Base-by-base conservation (phyloP, 129 eudicot species). In the Flaveria linearis region DNA sequence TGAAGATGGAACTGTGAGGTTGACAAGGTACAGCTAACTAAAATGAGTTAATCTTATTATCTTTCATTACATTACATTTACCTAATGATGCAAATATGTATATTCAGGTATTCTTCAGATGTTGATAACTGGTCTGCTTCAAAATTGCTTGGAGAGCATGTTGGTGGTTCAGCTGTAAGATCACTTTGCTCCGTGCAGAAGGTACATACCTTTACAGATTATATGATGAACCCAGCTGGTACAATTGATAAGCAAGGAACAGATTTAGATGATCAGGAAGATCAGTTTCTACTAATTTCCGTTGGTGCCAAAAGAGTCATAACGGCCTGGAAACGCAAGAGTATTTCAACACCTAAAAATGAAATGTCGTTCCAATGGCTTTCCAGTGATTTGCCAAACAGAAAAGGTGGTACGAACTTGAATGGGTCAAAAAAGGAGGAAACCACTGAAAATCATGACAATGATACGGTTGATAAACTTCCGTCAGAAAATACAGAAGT, bases 301-400 rank as follows among this genome's bases (percentile, higher is more conserved):
- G 98, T 94, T 79, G 98, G 98, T 58, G 96, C 98, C 58, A 94
- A 94, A 76, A 79, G 96, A 83, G 97, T 94, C n/a, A 78, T 94
- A 70, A 94, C 98, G 76, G 92, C 86, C 39, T 94, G 98, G 98
- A 87, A 86, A 72, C 89, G 84, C 62, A 86, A 83, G 55, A 52
- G 52, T 60, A 86, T 63, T 43, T 75, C 52, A 64, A 72, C 15
- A 46, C 78, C 78, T 28, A 69, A 82, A 62, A 82, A 63, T 77
- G 82, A 82, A 72, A 74, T 88, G 77, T 83, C 88, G 49, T 94
- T 91, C 78, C 91, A 94, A 83, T 94, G 98, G 98, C 96, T 94
- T 78, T 88, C 98, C 50, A 87, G 91, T 79, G 97, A 91, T 81
- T 87, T 94, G 89, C 97, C 98, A 26, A 55, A 72, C 55, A 91